A percentile compares a stretch with the other conserved stretches of the same genome.
Conservation (phyloP, 768 basidiomycete genomes). For the Podaxis mareebaensis region DNA sequence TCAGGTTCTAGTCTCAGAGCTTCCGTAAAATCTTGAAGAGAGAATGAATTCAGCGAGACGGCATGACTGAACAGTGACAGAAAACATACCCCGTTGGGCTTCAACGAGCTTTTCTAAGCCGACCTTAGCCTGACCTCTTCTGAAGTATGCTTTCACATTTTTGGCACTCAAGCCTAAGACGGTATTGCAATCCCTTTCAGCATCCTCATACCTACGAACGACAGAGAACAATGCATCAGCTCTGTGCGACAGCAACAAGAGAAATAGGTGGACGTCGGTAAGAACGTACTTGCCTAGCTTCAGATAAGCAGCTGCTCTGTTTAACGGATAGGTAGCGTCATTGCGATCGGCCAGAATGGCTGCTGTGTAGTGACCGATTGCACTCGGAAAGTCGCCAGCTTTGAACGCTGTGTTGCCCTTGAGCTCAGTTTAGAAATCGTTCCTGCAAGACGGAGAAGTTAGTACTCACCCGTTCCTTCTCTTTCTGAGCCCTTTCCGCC, state of each 20-base stretch:
- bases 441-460: neutral
- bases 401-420: conserved; percentile 92
- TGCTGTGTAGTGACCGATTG: conserved; percentile 84
- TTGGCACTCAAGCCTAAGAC: conserved; percentile 53
- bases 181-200: conserved; percentile 75
- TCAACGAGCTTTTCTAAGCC: conserved; percentile 54
- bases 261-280: neutral
- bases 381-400: conserved; percentile 69
- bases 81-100: conserved; percentile 59
- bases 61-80: neutral
- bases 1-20: conserved; percentile 62
- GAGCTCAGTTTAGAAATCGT: neutral
- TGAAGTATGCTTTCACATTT: conserved; percentile 81
- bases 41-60: neutral
- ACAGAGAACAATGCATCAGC: conserved; percentile 17
- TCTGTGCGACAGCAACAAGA: neutral
- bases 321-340: conserved; percentile 81
- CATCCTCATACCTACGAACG: conserved; percentile 66
- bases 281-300: conserved; percentile 91
- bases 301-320: conserved; percentile 89
- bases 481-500: conserved; percentile 30
- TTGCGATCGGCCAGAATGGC: conserved; percentile 71
- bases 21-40: conserved; percentile 54
- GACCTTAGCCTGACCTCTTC: conserved; percentile 72
- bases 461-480: conserved; percentile 37